Conservation (phyloP, 164 flowering plant species). For the Akebia trifoliata region DNA sequence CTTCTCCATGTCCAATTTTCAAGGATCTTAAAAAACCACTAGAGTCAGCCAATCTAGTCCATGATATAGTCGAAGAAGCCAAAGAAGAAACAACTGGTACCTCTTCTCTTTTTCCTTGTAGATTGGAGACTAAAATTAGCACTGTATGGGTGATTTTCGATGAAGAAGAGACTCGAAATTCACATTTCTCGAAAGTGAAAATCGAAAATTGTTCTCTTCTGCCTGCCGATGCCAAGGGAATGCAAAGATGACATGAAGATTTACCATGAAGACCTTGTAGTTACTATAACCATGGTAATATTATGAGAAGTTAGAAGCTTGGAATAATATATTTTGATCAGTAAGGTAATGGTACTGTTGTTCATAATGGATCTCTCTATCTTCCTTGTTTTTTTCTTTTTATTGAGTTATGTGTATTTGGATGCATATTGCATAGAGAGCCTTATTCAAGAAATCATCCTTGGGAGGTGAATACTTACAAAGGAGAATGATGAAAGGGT, state of each 20-base stretch:
- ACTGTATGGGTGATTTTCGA: constrained; percentile 51
- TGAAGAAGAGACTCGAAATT: constrained; percentile 20
- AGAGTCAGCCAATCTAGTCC: neutral
- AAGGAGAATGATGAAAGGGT: no score
- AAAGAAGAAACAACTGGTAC: neutral
- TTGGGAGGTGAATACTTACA: no score
- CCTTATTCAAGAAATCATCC: no score
- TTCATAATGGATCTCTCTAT: no score
- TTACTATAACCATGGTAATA: constrained; percentile 16
- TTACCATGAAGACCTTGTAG: constrained; percentile 2
- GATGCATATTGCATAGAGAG: no score
- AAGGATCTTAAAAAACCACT: constrained; percentile 3
- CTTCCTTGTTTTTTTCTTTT: no score
- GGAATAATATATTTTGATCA: no score
- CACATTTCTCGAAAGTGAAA: neutral
- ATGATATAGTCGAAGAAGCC: constrained; percentile 1
- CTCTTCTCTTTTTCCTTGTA: constrained; percentile 22
- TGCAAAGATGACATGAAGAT: neutral
- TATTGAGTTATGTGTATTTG: no score
- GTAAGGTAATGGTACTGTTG: no score
- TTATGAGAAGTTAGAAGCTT: neutral
- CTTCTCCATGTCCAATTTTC: neutral
- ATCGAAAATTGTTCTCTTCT: no score
- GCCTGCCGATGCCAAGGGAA: neutral
- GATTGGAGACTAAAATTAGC: constrained; percentile 47